These are phyloP conservation scores for button mushroom (Agaricus bisporus) DNA, from an alignment of 768 basidiomycete species.

Conservation along the genomic window DNA sequence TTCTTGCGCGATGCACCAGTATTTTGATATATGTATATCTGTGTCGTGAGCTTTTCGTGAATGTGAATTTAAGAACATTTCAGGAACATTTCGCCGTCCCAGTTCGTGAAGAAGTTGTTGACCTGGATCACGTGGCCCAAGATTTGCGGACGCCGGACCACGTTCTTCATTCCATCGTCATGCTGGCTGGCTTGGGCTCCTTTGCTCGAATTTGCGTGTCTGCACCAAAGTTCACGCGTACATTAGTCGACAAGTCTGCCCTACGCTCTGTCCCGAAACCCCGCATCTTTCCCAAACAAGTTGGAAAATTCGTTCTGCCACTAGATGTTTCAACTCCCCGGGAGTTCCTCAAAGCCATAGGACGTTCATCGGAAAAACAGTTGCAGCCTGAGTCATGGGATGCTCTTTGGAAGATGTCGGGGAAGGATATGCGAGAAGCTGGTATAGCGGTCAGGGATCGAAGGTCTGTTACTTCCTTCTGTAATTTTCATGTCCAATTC, in stretches of 20 bases:
- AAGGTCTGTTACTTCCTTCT: slow-evolving; percentile 38
- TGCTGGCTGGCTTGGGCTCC: slow-evolving; percentile 10
- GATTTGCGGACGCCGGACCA: neutral
- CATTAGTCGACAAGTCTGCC: slow-evolving; percentile 27
- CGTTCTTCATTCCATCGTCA: slow-evolving; percentile 1
- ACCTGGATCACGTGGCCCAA: neutral
- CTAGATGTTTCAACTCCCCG: slow-evolving; percentile 48
- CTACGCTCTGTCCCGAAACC: slow-evolving; percentile 27
- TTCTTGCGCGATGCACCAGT: slow-evolving; percentile 89
- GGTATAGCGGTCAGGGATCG: slow-evolving; percentile 66
- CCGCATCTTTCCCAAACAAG: slow-evolving; percentile 10
- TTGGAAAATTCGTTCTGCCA: slow-evolving; percentile 16
- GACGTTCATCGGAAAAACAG: slow-evolving; percentile 62
- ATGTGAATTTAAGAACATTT: neutral
- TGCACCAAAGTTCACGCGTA: slow-evolving; percentile 24
- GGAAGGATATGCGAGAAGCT: slow-evolving; percentile 53
- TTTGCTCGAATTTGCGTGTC: slow-evolving; percentile 18
- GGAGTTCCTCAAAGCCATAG: slow-evolving; percentile 71
- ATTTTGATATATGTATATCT: slow-evolving; percentile 34
- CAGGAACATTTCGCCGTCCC: too few relatives aligned
- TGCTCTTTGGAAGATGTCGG: slow-evolving; percentile 59
- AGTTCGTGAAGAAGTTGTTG: too few relatives aligned
- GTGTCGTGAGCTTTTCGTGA: neutral
- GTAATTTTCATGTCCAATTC: neutral
- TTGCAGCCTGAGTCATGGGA: slow-evolving; percentile 63